Base-by-base conservation (phyloP, 306 rosid species). In the Sesbania bispinosa region DNA sequence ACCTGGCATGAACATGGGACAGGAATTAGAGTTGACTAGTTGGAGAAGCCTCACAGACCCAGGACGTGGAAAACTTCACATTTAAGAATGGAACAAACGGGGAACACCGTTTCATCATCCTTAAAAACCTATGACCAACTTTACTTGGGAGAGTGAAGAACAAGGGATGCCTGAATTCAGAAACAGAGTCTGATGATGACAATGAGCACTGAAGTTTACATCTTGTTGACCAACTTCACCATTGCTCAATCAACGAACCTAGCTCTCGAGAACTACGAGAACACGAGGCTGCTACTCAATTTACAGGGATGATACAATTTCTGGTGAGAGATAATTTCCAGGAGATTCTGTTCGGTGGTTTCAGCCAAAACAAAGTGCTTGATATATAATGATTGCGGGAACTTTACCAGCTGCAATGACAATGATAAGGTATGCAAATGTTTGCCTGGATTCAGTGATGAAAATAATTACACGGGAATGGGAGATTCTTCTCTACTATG, bases 381-480 rank as follows among this genome's bases (percentile, higher is more conserved):
- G 0, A 32, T 3, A 50, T 16, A 43, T 5, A 45, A 78, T 10
- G 0, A 0, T 33, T 87, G 85, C 7, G 87, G 87, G 21, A 39
- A 14, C 15, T 82, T 71, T 48, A 50, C 70, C 9, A 68, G 29
- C 46, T 85, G 87, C 6, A 77, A 71, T 5, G 4, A 0, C 5
- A 5, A 57, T 1, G 42, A 70, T 30, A 0, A 0, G 0, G 0
- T 0, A 0, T 82, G 89, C 76, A 76, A 69, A 7, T 87, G 86
- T 21, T 79, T 84, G 55, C 88, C 82, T 0, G 81, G 85, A 16
- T 87, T n/a, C n/a, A n/a, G n/a, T n/a, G n/a, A n/a, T n/a, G n/a
- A n/a, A n/a, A 32, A 32, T 3, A 9, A 32, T 32, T 32, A 32
- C 24, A 6, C 4, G 21, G 9, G 2, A 15, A 18, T 2, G 38